Percentiles rank a stretch among this genome's conserved stretches.
Conservation (phyloP, 116 monocot genomes). For the Trichopus zeylanicus region DNA sequence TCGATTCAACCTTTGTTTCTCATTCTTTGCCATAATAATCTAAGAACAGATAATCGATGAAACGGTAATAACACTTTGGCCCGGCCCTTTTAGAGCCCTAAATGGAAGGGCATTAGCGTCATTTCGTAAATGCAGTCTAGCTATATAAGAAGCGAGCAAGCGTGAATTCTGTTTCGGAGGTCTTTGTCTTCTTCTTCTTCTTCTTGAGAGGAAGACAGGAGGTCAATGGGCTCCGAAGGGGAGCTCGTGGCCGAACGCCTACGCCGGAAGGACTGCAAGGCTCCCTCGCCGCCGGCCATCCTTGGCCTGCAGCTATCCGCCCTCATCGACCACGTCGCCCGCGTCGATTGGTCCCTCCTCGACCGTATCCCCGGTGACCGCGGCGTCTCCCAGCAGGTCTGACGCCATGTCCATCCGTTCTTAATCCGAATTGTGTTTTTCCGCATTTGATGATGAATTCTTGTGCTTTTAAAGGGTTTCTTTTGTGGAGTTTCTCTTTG, state of each 20-base stretch:
- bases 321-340: constrained; percentile 76
- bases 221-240: constrained; percentile 19
- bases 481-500: too few relatives aligned
- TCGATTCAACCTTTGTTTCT: too few relatives aligned
- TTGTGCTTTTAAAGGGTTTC: not conserved
- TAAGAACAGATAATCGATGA: too few relatives aligned
- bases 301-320: constrained; percentile 77
- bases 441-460: not conserved
- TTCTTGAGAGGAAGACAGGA: not conserved
- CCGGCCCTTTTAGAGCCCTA: too few relatives aligned
- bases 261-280: not conserved
- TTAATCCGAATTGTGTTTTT: not conserved
- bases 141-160: too few relatives aligned
- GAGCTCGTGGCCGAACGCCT: not conserved
- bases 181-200: too few relatives aligned
- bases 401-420: not conserved
- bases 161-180: too few relatives aligned
- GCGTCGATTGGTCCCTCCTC: constrained; percentile 75
- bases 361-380: constrained; percentile 70
- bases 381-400: constrained; percentile 86
- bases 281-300: constrained; percentile 18
- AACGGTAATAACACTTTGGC: too few relatives aligned
- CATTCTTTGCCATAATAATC: too few relatives aligned
- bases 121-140: too few relatives aligned
- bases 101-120: too few relatives aligned